A percentile compares a stretch with the other conserved stretches of the same genome.
phyloP scores from a whole-genome alignment of 2,329 filamentous ascomycete genomes.

The Fusarium avenaceum region DNA sequence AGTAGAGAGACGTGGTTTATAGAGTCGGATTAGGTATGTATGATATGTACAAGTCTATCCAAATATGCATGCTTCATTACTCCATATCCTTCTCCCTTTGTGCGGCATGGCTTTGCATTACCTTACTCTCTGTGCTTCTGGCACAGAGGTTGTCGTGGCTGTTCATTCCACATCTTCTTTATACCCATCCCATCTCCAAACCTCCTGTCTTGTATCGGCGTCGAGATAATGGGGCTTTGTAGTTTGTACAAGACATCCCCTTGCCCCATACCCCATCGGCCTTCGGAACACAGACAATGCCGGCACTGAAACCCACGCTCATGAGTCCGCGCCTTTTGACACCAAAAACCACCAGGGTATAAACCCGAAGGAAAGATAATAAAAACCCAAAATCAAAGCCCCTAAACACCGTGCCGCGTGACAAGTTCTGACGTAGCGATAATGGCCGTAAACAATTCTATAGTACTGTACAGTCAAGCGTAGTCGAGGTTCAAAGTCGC shows the following conservation, averaged over 20 bases:
- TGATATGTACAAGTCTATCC: constrained; percentile 35
- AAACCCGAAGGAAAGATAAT: constrained; percentile 17
- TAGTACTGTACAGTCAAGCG: constrained; percentile 43
- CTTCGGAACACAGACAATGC: constrained; percentile 31
- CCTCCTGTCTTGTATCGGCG: constrained; percentile 10
- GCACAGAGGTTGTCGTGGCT: constrained; percentile 9
- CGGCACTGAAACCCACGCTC: constrained; percentile 15
- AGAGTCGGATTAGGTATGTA: constrained; percentile 35
- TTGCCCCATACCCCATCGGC: constrained; percentile 17
- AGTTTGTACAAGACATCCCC: constrained; percentile 18
- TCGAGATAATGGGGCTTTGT: constrained; percentile 17
- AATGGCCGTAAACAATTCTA: constrained; percentile 49
- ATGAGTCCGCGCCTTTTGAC: constrained; percentile 24
- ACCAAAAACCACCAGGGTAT: constrained; percentile 28
- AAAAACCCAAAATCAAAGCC: constrained; percentile 11
- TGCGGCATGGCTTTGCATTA: constrained; percentile 6
- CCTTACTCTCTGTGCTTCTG: constrained; percentile 13
- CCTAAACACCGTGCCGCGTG: constrained; percentile 44
- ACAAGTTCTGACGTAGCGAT: constrained; percentile 43
- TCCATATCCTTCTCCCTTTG: constrained; percentile 5
- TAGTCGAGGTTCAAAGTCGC: constrained; percentile 53
- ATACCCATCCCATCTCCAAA: constrained; percentile 13
- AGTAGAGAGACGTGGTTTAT: constrained; percentile 8
- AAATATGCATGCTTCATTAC: constrained; percentile 33
- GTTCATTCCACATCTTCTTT: constrained; percentile 16